Percentiles rank a stretch among this genome's conserved stretches.
Evolutionary conservation across 192 early-diverging fungal species (phyloP).

Genomic region (Linderina pennispora): DNA sequence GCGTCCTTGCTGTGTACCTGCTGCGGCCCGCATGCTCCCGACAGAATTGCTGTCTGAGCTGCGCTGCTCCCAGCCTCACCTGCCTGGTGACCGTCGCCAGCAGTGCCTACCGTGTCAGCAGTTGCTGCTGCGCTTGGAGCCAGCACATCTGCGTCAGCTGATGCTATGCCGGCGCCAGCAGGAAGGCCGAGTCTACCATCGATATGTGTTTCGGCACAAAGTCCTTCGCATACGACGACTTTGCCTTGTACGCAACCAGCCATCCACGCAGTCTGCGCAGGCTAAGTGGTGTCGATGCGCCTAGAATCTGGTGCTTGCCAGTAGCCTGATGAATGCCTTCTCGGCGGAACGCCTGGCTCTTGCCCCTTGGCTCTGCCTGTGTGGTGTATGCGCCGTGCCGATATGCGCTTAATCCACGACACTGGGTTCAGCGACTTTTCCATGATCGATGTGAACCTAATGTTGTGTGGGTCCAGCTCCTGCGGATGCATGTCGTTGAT

Average conservation of each 20-base stretch:
- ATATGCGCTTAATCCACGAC: constrained; percentile 31
- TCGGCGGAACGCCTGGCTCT: no score
- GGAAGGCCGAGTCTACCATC: no score
- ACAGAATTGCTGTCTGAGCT: no score
- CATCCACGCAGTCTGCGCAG: constrained; percentile 23
- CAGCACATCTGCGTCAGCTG: no score
- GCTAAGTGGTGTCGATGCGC: constrained; percentile 1
- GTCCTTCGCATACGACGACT: constrained; percentile 17
- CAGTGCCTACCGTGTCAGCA: no score
- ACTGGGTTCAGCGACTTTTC: constrained; percentile 41
- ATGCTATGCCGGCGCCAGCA: no score
- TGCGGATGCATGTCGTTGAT: background rate
- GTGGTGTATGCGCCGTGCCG: constrained; percentile 26
- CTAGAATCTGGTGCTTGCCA: background rate
- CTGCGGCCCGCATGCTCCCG: no score
- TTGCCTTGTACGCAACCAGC: constrained; percentile 31
- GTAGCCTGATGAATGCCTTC: no score
- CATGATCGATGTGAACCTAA: constrained; percentile 11
- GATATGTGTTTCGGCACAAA: constrained; percentile 3
- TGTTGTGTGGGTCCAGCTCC: background rate
- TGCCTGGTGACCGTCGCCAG: no score
- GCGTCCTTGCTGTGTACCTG: no score
- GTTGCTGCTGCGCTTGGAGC: no score
- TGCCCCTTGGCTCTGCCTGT: background rate
- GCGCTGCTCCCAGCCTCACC: no score